Percentiles rank a stretch among this genome's conserved stretches.
Conservation (phyloP, 2,329 filamentous ascomycete species). For the Cercospora nicotianae region DNA sequence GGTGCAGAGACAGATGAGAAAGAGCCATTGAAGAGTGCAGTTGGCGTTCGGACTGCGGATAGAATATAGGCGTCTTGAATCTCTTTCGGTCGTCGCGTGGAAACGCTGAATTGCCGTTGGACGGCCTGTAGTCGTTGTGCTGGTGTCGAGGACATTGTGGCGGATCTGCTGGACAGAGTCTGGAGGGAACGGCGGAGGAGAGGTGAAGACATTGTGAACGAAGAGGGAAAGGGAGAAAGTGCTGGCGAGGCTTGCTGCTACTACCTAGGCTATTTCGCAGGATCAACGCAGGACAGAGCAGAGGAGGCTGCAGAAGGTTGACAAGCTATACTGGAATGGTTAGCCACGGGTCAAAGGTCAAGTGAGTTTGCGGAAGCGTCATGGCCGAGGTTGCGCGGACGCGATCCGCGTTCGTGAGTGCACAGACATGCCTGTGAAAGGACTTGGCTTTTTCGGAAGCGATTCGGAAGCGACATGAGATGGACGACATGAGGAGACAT, state of each 20-base stretch:
- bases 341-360: slow-evolving; percentile 11
- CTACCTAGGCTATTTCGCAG: slow-evolving; percentile 11
- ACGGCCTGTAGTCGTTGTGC: slow-evolving; percentile 32
- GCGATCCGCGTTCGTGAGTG: not conserved
- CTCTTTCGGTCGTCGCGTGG: slow-evolving; percentile 57
- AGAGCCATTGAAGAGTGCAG: slow-evolving; percentile 93
- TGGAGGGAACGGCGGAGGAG: slow-evolving; percentile 29
- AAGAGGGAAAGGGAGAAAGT: slow-evolving; percentile 4
- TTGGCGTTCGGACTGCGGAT: slow-evolving; percentile 85
- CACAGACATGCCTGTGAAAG: not conserved
- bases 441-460: slow-evolving; percentile 4
- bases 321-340: slow-evolving; percentile 14
- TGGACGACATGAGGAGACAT: not conserved
- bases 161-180: slow-evolving; percentile 22
- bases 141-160: slow-evolving; percentile 30
- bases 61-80: slow-evolving; percentile 92
- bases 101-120: slow-evolving; percentile 50
- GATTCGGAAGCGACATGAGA: not conserved
- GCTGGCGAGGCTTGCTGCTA: not conserved
- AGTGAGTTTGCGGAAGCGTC: not conserved
- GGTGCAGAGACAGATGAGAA: slow-evolving; percentile 81
- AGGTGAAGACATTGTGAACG: slow-evolving; percentile 26
- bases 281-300: slow-evolving; percentile 3
- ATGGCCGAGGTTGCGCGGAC: slow-evolving; percentile 12
- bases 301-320: slow-evolving; percentile 8